Percentiles rank a stretch among this genome's conserved stretches.
Evolutionary conservation across 768 basidiomycete genomes (phyloP).

Genomic region (Pholiota microspora): DNA sequence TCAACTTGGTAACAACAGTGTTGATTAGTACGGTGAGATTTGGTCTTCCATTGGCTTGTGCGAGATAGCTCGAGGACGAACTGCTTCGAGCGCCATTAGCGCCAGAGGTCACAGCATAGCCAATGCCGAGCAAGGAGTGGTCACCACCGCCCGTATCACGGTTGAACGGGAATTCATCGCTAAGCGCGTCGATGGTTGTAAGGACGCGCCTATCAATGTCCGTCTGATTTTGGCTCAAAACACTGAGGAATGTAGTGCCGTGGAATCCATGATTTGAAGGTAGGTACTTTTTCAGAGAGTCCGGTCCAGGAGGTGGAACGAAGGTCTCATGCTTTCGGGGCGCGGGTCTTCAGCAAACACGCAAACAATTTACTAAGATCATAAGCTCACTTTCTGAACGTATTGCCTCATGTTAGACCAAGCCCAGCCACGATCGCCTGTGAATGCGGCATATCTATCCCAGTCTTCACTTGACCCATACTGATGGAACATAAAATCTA

Average conservation of each 20-base stretch:
- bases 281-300: conserved; percentile 34
- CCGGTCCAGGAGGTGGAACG: conserved; percentile 30
- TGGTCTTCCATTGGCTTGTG: conserved; percentile 23
- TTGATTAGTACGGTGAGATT: conserved; percentile 37
- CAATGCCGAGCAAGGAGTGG: conserved; percentile 26
- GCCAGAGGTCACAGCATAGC: conserved; percentile 32
- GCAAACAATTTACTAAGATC: neutral
- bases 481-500: conserved; percentile 35
- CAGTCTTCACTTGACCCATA: conserved; percentile 37
- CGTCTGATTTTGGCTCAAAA: conserved; percentile 26
- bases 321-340: conserved; percentile 32
- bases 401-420: conserved; percentile 37
- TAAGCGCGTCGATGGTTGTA: conserved; percentile 30
- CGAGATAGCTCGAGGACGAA: conserved; percentile 35
- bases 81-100: conserved; percentile 29
- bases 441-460: conserved; percentile 30
- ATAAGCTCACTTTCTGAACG: conserved; percentile 29
- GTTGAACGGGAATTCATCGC: conserved; percentile 32
- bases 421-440: conserved; percentile 34
- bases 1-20: conserved; percentile 27
- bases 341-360: too few species aligned
- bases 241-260: conserved; percentile 31
- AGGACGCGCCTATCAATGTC: conserved; percentile 32
- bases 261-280: conserved; percentile 32
- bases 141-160: conserved; percentile 32